Percentiles rank a stretch among this genome's conserved stretches.
phyloP scores from a whole-genome alignment of 495 filamentous ascomycete species.

The Talaromyces wortmannii region DNA sequence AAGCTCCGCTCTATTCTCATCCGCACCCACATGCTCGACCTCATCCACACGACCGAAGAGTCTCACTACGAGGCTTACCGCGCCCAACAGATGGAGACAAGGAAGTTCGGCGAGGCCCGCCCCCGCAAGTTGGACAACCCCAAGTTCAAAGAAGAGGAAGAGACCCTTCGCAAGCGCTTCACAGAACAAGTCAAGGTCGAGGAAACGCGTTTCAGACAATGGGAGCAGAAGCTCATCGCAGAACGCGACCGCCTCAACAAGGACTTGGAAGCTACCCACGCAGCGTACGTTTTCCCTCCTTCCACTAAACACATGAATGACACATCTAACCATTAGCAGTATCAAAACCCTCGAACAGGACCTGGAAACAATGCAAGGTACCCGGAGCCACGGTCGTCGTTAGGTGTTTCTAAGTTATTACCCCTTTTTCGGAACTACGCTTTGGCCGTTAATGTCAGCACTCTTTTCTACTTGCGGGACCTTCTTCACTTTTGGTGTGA shows the following conservation, averaged over 20 bases:
- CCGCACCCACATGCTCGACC: constrained; percentile 99
- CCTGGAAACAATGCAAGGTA: constrained; percentile 88
- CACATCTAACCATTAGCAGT: constrained; percentile 32
- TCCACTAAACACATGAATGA: background rate
- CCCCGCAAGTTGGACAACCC: constrained; percentile 98
- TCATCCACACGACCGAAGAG: constrained; percentile 99
- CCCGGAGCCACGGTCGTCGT: constrained; percentile 92
- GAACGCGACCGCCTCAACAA: constrained; percentile 99
- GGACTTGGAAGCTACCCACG: constrained; percentile 94
- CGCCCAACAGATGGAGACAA: constrained; percentile 98
- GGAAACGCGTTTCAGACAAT: constrained; percentile 96
- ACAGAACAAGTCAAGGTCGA: constrained; percentile 99
- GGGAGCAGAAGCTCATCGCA: constrained; percentile 99
- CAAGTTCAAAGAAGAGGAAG: constrained; percentile 99
- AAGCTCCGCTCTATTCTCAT: constrained; percentile 98
- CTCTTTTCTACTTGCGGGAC: constrained; percentile 1
- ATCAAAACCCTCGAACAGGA: constrained; percentile 96
- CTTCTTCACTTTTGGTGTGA: constrained; percentile 13
- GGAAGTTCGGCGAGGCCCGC: constrained; percentile 96
- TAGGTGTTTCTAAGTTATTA: constrained; percentile 35
- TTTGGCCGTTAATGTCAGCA: constrained; percentile 11
- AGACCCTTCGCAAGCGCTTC: constrained; percentile 95
- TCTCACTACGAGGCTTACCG: constrained; percentile 98
- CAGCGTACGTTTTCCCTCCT: constrained; percentile 54
- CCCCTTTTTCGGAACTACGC: constrained; percentile 8